Percentiles rank a stretch among this genome's conserved stretches.
Conservation (phyloP, 202 grass and related monocot genomes). For the Hordeum pubiflorum region DNA sequence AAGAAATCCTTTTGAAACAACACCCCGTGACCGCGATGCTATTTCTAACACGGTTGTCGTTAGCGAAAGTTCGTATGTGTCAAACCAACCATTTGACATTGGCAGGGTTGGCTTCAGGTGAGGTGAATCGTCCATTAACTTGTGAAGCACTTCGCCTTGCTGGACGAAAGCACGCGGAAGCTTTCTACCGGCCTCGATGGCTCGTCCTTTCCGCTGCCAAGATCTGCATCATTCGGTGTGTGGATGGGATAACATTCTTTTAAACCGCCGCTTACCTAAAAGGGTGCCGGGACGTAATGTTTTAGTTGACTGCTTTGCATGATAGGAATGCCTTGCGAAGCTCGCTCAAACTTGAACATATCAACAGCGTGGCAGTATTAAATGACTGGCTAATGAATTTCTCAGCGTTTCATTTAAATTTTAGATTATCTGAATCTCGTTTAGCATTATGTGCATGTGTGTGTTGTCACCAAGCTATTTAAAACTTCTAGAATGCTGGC, state of each 20-base stretch:
- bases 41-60: slow-evolving; percentile 35
- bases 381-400: slow-evolving; percentile 4
- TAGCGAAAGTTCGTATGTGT: slow-evolving; percentile 31
- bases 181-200: slow-evolving; percentile 33
- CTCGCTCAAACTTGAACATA: slow-evolving; percentile 34
- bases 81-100: slow-evolving; percentile 54
- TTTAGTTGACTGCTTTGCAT: slow-evolving; percentile 56
- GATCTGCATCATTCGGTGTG: background rate
- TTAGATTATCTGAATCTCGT: background rate
- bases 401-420: slow-evolving; percentile 7
- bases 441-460: background rate
- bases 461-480: background rate
- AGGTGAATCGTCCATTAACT: slow-evolving; percentile 43
- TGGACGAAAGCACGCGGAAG: slow-evolving; percentile 35
- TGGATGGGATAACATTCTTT: slow-evolving; percentile 33
- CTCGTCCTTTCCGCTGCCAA: slow-evolving; percentile 33
- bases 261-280: slow-evolving; percentile 53
- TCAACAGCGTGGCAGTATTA: slow-evolving; percentile 17
- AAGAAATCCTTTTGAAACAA: slow-evolving; percentile 13
- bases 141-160: slow-evolving; percentile 45
- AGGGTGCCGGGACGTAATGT: slow-evolving; percentile 47
- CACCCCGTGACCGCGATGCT: slow-evolving; percentile 6
- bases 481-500: background rate
- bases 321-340: slow-evolving; percentile 22
- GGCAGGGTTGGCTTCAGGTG: slow-evolving; percentile 25